A percentile compares a stretch with the other conserved stretches of the same genome.
phyloP scores from a whole-genome alignment of 2,329 filamentous ascomycete genomes.

The Ceratocystiopsis brevicomis region DNA sequence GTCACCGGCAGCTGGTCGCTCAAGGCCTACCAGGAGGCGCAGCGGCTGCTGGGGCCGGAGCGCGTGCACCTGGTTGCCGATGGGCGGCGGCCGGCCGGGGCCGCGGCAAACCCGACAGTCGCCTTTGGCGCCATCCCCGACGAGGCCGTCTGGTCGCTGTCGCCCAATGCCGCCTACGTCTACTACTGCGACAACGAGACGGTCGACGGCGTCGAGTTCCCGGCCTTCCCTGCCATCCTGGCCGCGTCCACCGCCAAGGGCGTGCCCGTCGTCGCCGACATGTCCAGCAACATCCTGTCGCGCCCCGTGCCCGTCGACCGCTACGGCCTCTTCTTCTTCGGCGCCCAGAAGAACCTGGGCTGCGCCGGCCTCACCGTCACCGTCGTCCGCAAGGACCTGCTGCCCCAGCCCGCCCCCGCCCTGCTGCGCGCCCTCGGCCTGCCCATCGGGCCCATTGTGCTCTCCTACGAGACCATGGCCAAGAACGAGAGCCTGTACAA shows the following conservation, averaged over 20 bases:
- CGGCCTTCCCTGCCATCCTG: conserved; percentile 46
- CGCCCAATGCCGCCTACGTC: conserved; percentile 49
- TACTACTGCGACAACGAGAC: conserved; percentile 94
- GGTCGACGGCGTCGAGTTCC: conserved; percentile 84
- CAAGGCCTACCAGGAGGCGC: conserved; percentile 73
- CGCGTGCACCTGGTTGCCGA: conserved; percentile 51
- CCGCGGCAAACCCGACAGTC: conserved; percentile 4
- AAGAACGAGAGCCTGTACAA: conserved; percentile 96
- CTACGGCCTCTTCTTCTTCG: conserved; percentile 74
- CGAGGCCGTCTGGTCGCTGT: conserved; percentile 53
- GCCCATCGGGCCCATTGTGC: conserved; percentile 59
- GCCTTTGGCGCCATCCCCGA: conserved; percentile 72
- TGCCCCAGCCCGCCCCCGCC: conserved; percentile 51
- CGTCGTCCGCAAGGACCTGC: conserved; percentile 62
- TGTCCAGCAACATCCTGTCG: conserved; percentile 87
- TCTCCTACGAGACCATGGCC: conserved; percentile 67
- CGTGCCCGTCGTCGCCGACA: conserved; percentile 74
- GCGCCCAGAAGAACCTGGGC: conserved; percentile 88
- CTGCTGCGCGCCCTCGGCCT: conserved; percentile 57
- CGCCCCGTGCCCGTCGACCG: conserved; percentile 58
- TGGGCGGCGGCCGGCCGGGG: conserved; percentile 1
- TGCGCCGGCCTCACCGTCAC: conserved; percentile 71
- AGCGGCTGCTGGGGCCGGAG: conserved; percentile 55
- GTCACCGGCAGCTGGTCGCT: conserved; percentile 81
- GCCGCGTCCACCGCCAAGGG: conserved; percentile 33